Percentiles rank a stretch among this genome's conserved stretches.
phyloP scores from a whole-genome alignment of 2,329 filamentous ascomycete species.

The Pseudomassariella vexata region DNA sequence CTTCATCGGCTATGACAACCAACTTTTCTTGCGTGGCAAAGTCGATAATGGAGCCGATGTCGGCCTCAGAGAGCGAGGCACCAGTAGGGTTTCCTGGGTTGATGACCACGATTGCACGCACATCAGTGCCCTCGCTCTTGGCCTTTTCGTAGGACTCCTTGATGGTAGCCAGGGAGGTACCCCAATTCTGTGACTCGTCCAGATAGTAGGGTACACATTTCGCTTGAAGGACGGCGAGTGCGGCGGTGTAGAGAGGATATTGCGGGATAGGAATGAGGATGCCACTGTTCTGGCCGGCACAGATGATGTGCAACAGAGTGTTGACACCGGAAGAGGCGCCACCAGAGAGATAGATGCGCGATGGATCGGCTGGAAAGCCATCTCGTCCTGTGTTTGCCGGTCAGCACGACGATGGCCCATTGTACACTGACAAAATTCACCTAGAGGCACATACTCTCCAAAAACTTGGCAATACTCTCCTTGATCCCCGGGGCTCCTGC shows the following conservation, averaged over 20 bases:
- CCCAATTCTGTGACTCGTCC: conserved; percentile 81
- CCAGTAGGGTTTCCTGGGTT: conserved; percentile 98
- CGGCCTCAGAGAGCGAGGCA: conserved; percentile 70
- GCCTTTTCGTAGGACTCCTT: conserved; percentile 68
- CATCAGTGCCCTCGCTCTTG: conserved; percentile 70
- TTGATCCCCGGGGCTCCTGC: conserved; percentile 82
- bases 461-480: conserved; percentile 85
- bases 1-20: conserved; percentile 91
- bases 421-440: not conserved
- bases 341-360: conserved; percentile 82
- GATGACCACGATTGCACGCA: conserved; percentile 92
- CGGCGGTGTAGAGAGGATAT: conserved; percentile 96
- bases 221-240: conserved; percentile 78
- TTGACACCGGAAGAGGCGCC: conserved; percentile 94
- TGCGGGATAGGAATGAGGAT: conserved; percentile 94
- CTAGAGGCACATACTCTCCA: conserved; percentile 61
- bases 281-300: conserved; percentile 68
- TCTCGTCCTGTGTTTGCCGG: conserved; percentile 58
- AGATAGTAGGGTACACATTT: conserved; percentile 89
- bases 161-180: conserved; percentile 78
- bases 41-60: conserved; percentile 80
- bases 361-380: conserved; percentile 75
- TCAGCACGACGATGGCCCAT: conserved; percentile 8
- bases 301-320: conserved; percentile 86
- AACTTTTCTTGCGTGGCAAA: conserved; percentile 81